Evolutionary conservation across 352 stramenopile genomes (phyloP).

Genomic region (Globisporangium cystogenes): DNA sequence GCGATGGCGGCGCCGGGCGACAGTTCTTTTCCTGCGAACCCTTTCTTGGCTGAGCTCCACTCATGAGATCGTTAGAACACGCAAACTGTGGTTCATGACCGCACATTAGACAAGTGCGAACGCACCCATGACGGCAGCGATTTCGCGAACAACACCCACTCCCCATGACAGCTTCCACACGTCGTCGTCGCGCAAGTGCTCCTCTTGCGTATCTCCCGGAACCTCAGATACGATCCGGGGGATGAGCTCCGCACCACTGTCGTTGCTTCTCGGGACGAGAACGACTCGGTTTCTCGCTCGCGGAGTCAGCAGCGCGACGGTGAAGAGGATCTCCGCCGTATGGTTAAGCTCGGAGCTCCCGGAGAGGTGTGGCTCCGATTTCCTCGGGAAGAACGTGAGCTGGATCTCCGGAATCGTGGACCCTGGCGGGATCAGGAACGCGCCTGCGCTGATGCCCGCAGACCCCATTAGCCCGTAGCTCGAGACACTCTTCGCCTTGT

Average conservation of each 20-base stretch:
- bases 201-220: slow-evolving; percentile 29
- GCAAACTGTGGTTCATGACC: not conserved
- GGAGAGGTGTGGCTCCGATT: slow-evolving; percentile 72
- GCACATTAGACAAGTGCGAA: not conserved
- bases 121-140: slow-evolving; percentile 39
- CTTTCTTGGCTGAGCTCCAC: slow-evolving; percentile 28
- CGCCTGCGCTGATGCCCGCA: slow-evolving; percentile 62
- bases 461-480: slow-evolving; percentile 57
- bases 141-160: slow-evolving; percentile 50
- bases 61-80: not conserved
- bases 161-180: slow-evolving; percentile 64
- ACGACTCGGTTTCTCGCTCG: slow-evolving; percentile 41
- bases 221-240: slow-evolving; percentile 44
- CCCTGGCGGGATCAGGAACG: slow-evolving; percentile 71
- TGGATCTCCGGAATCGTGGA: slow-evolving; percentile 76
- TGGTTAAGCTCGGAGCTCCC: slow-evolving; percentile 41
- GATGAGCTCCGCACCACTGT: slow-evolving; percentile 32
- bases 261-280: slow-evolving; percentile 26
- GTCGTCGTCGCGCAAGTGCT: slow-evolving; percentile 47
- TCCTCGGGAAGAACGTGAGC: slow-evolving; percentile 84
- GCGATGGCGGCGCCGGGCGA: slow-evolving; percentile 25
- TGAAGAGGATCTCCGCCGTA: slow-evolving; percentile 63
- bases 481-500: slow-evolving; percentile 19
- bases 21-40: slow-evolving; percentile 33
- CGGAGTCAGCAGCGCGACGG: slow-evolving; percentile 69